phyloP scores from a whole-genome alignment of 202 grass and related monocot genomes.

The Dendrocalamus latiflorus region DNA sequence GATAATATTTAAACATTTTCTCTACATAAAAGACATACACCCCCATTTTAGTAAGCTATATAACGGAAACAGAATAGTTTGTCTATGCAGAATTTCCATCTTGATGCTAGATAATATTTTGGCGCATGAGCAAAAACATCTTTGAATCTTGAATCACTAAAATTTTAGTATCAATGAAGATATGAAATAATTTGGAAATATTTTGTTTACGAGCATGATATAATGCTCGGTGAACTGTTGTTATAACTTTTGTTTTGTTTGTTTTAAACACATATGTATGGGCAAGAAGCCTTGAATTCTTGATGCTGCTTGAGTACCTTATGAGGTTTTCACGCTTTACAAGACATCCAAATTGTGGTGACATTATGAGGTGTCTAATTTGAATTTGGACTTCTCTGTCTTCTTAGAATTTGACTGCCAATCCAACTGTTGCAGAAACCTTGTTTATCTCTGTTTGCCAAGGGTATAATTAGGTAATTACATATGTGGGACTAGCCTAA shows the following conservation, averaged over 20 bases:
- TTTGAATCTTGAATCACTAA: background rate
- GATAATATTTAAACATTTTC: background rate
- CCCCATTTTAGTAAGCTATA: background rate
- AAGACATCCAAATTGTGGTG: background rate
- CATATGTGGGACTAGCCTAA: background rate
- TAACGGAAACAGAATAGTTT: background rate
- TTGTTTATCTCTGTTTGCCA: background rate
- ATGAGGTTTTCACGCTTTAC: background rate
- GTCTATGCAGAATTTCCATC: background rate
- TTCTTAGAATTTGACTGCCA: background rate
- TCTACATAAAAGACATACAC: background rate
- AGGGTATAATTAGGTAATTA: background rate
- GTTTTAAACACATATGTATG: background rate
- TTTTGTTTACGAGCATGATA: background rate
- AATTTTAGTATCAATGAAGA: background rate
- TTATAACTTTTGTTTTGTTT: background rate
- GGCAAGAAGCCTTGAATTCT: background rate
- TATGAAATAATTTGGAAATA: background rate
- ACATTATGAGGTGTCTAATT: background rate
- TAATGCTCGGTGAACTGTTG: background rate
- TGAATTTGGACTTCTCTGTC: background rate
- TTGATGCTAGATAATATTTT: background rate
- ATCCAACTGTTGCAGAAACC: background rate
- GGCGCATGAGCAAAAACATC: background rate
- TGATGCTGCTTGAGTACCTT: background rate